Evolutionary conservation across 768 basidiomycete species (phyloP), one percentile per base, ranked within the genome.

Genomic region (Kondoa malvinella): DNA sequence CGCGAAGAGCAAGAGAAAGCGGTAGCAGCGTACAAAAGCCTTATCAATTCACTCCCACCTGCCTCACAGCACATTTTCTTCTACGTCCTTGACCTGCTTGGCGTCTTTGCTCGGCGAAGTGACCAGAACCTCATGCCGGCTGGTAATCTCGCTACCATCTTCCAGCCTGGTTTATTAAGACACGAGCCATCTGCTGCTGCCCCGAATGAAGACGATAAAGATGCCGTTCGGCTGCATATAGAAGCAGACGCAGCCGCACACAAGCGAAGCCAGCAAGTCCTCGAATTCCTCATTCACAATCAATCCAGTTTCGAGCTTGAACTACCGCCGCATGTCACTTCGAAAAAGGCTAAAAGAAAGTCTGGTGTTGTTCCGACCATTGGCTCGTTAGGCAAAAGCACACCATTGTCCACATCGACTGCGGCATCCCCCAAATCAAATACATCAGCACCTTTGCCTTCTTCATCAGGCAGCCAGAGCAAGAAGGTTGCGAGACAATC

Each of bases 81-180:
- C 66, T 97, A 97, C 76, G 92, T 97, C 62, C 83, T 99, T 68
- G 94, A 99, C 77, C 82, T 99, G 31, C 81, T 99, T 65, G 90
- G 89, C 64, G 94, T 99, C 4, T 97, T 97, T 78, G 86, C 91
- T 1, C 83, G 87, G 68, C 92, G 90, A 76, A 83, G 86, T 58
- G 87, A 90, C 71, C 87, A 86, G 79, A 99, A 99, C 77, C 80
- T 92, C 61, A 99, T 99, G 94, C 92, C 88, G 0, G 87, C 94
- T 26, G 29, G 75, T 90, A 94, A 99, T 78, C 85, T 99, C 25
- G 95, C 94, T 21, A 87, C 94, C 59, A 94, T 97, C 71, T 99
- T 99, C 78, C 88, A 92, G 68, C 95, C 95, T 0, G 95, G 92
- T 21, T 80, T 99, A 2, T 85, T 99, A 68, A 89, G 89, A 92